Base-by-base conservation (phyloP, 768 basidiomycete genomes). In the Naganishia randhawae region DNA sequence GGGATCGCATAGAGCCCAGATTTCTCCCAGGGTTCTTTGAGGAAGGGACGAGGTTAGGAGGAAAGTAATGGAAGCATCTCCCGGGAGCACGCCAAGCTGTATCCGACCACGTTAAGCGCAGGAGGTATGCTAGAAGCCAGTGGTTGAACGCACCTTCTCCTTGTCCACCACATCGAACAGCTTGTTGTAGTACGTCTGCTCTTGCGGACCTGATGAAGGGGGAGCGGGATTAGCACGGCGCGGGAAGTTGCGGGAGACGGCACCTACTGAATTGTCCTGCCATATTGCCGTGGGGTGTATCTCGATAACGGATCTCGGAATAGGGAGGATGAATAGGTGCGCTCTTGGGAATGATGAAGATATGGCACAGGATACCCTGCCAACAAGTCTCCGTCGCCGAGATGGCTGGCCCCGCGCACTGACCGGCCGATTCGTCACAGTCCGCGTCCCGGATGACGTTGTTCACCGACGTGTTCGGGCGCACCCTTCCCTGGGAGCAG, bases 1-100 rank as follows among this genome's bases (percentile, higher is more conserved):
- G 65, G 89, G 87, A 82, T 99, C 96, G 57, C 92, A 88, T 68
- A 98, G 82, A 68, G 83, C 85, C 95, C 96, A 99, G 71, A 99
- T 88, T 82, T 96, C 91, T 51, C 94, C 91, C 70, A 99, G 86
- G 39, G 85, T 84, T 19, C 84, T 82, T 10, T 91, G 87, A 42
- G 86, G 81, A 69, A 98, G 85, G 75, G 89, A 88, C 63, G 94
- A 88, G 67, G 90, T 88, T 69, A 86, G 84, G 75, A 98, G 92
- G 69, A 94, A 83, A 77, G 85, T 86, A 77, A 96, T 88, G 62
- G 94, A 96, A 74, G 88, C 87, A 71, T 95, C 92, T 75, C 94
- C 94, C 17, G 91, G 77, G 50, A 80, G 73, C 1, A 76, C 66
- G 2, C 77, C 77, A 31, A 73, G 70, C 72, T 77, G 55, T 33